Conservation (phyloP, 208 protist species). For the Leishmania lainsoni region DNA sequence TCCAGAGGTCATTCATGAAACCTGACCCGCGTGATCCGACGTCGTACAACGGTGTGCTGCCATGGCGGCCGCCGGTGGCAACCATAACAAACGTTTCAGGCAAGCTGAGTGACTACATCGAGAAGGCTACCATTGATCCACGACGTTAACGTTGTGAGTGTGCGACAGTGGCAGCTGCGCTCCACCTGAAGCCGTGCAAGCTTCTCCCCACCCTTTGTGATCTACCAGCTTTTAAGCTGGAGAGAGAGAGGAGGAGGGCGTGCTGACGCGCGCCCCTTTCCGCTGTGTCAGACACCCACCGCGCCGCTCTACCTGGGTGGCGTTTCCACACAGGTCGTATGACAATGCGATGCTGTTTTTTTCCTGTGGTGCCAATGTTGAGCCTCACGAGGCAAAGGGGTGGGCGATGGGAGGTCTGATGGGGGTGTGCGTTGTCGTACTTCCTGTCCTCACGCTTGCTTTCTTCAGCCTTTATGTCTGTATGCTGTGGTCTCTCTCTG, state of each 20-base stretch:
- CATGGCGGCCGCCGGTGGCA: conserved; percentile 54
- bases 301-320: neutral
- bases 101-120: conserved; percentile 20
- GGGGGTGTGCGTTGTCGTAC: neutral
- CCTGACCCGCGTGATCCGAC: conserved; percentile 81
- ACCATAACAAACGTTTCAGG: conserved; percentile 74
- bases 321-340: neutral
- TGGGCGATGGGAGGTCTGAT: neutral
- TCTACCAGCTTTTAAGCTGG: neutral
- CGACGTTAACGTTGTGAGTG: neutral
- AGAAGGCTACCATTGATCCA: conserved; percentile 6
- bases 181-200: neutral
- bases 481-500: no score
- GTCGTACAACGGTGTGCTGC: conserved; percentile 72
- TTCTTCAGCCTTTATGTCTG: neutral
- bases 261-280: no score
- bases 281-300: neutral
- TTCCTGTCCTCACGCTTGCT: neutral
- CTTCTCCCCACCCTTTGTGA: neutral
- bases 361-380: neutral
- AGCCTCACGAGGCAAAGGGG: neutral
- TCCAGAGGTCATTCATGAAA: conserved; percentile 63
- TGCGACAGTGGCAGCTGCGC: neutral
- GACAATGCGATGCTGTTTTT: neutral
- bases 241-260: neutral